Conservation (phyloP, 2,329 filamentous ascomycete species). For the Colletotrichum noveboracense region DNA sequence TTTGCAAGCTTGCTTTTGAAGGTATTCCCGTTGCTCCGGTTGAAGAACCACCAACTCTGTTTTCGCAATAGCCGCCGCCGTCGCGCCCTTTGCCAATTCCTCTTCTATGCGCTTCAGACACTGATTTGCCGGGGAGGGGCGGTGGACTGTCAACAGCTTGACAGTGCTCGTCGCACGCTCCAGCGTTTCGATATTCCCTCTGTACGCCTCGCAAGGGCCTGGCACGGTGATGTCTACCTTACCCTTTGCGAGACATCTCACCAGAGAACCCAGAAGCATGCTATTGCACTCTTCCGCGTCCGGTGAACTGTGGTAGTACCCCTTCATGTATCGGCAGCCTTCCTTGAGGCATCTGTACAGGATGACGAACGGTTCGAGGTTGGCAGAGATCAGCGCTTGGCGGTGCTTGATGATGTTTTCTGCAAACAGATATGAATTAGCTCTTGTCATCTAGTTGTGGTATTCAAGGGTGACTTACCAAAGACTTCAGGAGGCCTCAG, state of each 20-base stretch:
- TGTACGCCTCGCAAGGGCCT: slow-evolving; percentile 5
- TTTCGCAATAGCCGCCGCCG: not conserved
- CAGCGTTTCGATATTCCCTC: slow-evolving; percentile 1
- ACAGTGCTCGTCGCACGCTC: slow-evolving; percentile 4
- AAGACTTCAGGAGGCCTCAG: slow-evolving; percentile 2
- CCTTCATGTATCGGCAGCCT: slow-evolving; percentile 18
- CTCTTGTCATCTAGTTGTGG: rapidly evolving
- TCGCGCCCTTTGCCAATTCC: slow-evolving; percentile 2
- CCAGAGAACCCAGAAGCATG: slow-evolving; percentile 15
- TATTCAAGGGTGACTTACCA: not conserved
- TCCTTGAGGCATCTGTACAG: slow-evolving; percentile 18
- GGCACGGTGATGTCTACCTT: slow-evolving; percentile 14
- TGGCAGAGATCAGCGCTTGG: not conserved
- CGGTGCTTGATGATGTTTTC: slow-evolving; percentile 13
- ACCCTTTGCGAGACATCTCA: slow-evolving; percentile 6
- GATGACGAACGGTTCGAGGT: slow-evolving; percentile 11
- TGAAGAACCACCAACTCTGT: not conserved
- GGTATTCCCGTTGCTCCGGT: slow-evolving; percentile 1
- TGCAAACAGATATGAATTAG: not conserved
- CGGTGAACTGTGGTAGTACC: slow-evolving; percentile 17
- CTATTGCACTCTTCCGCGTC: slow-evolving; percentile 20
- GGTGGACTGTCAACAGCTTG: slow-evolving; percentile 15
- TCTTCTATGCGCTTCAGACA: slow-evolving; percentile 18
- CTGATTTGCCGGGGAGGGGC: slow-evolving; percentile 10
- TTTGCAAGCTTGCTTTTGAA: slow-evolving; percentile 9